Conservation (phyloP, 768 basidiomycete genomes). For the Amanita exitialis region DNA sequence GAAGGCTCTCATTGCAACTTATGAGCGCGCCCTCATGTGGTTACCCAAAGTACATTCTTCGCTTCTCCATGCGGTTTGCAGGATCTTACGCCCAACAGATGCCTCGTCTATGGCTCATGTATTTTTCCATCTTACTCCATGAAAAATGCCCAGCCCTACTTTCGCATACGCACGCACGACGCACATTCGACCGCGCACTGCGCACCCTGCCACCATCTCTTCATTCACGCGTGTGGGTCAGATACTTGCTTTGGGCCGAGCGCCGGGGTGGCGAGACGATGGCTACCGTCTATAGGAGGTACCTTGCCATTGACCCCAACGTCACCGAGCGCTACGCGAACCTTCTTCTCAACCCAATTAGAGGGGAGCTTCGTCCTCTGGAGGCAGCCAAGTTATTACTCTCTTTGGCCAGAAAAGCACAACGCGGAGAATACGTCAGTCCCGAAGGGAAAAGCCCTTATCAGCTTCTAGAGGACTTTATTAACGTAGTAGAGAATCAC, state of each 20-base stretch:
- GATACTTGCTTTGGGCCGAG: constrained; percentile 92
- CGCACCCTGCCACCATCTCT: constrained; percentile 90
- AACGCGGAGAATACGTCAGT: constrained; percentile 73
- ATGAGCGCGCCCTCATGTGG: constrained; percentile 94
- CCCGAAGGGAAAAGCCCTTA: constrained; percentile 94
- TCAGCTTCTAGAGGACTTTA: constrained; percentile 85
- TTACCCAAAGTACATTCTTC: constrained; percentile 63
- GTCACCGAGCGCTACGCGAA: constrained; percentile 72
- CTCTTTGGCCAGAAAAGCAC: constrained; percentile 73
- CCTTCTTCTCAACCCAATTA: constrained; percentile 54
- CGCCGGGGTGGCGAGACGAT: constrained; percentile 67
- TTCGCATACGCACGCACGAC: constrained; percentile 83
- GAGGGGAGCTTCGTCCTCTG: constrained; percentile 59
- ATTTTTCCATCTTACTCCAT: constrained; percentile 84
- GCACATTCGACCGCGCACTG: constrained; percentile 89
- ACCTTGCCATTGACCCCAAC: constrained; percentile 72
- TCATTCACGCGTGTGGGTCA: constrained; percentile 86
- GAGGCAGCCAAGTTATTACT: constrained; percentile 91
- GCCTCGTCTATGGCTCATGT: constrained; percentile 91
- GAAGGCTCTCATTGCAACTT: constrained; percentile 78
- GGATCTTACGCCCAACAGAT: constrained; percentile 38
- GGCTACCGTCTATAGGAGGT: constrained; percentile 80
- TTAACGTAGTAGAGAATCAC: constrained; percentile 83
- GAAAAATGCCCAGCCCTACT: constrained; percentile 78
- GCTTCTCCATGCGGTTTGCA: constrained; percentile 2